Base-by-base conservation (phyloP, 2,329 filamentous ascomycete species). In the Beauveria bassiana region DNA sequence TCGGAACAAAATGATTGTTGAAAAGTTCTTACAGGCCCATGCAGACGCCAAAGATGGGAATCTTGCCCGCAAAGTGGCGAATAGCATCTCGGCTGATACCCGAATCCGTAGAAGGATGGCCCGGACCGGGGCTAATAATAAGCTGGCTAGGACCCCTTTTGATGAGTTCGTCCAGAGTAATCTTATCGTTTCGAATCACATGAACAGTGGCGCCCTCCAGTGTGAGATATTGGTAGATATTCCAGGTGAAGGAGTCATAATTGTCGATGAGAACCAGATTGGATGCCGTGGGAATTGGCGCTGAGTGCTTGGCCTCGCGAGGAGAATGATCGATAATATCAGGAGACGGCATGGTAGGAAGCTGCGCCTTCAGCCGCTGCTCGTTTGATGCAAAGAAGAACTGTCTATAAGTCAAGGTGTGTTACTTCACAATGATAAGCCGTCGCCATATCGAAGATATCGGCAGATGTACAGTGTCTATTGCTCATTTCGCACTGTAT, bases 171-270 rank as follows among this genome's bases (percentile, higher is more conserved):
- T 96, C 86, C 5, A 99, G 75, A 0, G 88, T 88, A 67, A 98
- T 87, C 74, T 96, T 86, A 75, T 99, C 93, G 72, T 99, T 99
- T 68, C 95, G 86, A 76, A 87, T 90, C 22, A 99, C 95, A 4
- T 88, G 90, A 56, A 97, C 95, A 1, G 81, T 89, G 31, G 96
- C 95, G 38, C 95, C 95, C 74, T 98, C 95, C n/a, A 99, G 86
- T 7, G 93, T 89, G 1, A 99, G 86, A 71, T 99, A 99, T 75
- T 99, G 96, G 75, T 98, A 99, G 63, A 99, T 91, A 72, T 99
- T 99, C 91, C 93, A 99, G 63, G 93, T 97, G 75, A 99, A 99
- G 3, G 95, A 98, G 76, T 99, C 95, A 76, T 98, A 99, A 77
- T 99, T 99, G 81, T 99, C 95, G 70, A 99, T 97, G 65, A 99